Percentiles rank a stretch among this genome's conserved stretches.
These are phyloP conservation scores for Verbena officinalis DNA, from an alignment of 257 asterid species.

Conservation along the genomic window DNA sequence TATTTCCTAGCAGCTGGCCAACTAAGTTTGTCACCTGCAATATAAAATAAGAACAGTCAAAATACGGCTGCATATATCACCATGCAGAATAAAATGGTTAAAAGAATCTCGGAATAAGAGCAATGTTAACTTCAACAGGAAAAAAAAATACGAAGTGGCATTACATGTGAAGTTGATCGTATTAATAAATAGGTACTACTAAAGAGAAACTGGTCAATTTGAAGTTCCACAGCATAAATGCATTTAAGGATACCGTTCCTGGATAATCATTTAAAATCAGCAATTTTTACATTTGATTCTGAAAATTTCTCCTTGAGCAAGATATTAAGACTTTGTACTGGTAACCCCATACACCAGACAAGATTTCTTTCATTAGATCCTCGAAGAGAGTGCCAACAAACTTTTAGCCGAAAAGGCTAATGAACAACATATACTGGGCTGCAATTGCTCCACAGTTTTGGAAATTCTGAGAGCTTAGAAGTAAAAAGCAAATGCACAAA, in stretches of 20 bases:
- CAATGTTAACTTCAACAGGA: neutral
- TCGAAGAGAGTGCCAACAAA: neutral
- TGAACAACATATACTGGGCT: neutral
- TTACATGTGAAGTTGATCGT: neutral
- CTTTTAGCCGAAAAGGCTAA: neutral
- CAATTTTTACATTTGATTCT: slow-evolving; percentile 5
- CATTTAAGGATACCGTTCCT: neutral
- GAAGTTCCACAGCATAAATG: neutral
- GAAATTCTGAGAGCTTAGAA: neutral
- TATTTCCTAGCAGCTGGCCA: slow-evolving; percentile 88
- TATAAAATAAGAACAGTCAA: slow-evolving; percentile 24
- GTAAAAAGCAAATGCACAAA: neutral
- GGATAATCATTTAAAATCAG: neutral
- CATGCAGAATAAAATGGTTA: slow-evolving; percentile 1
- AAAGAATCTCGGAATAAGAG: neutral
- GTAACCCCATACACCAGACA: neutral
- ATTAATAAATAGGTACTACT: neutral
- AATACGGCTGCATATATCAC: neutral
- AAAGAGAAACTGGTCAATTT: neutral
- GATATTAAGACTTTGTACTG: neutral
- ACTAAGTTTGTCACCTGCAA: slow-evolving; percentile 88
- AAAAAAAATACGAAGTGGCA: neutral
- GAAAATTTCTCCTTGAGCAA: neutral
- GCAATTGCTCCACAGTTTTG: neutral
- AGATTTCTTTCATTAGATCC: slow-evolving; percentile 6